A percentile compares a stretch with the other conserved stretches of the same genome.
These are phyloP conservation scores for Xylaria sp. DNA, from an alignment of 2,329 filamentous ascomycete species.

Conservation along the genomic window DNA sequence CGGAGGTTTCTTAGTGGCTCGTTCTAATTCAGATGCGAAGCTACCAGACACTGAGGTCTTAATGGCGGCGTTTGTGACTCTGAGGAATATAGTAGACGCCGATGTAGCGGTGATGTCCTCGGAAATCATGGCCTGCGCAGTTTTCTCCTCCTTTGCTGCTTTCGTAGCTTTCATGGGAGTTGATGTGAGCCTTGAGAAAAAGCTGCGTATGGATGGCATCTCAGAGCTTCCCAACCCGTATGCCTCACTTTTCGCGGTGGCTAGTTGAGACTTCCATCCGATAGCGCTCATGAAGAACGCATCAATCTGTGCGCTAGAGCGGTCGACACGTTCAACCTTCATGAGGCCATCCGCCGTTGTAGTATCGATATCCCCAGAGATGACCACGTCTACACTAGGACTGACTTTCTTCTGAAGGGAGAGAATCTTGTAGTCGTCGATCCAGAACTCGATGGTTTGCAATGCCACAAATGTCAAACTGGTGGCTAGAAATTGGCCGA, in stretches of 20 bases:
- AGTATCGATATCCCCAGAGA: slow-evolving; percentile 75
- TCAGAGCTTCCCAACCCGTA: slow-evolving; percentile 47
- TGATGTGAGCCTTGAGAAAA: slow-evolving; percentile 73
- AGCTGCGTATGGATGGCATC: slow-evolving; percentile 63
- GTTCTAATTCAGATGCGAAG: slow-evolving; percentile 81
- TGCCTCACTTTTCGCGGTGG: slow-evolving; percentile 42
- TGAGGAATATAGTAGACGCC: slow-evolving; percentile 77
- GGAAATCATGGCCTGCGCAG: slow-evolving; percentile 55
- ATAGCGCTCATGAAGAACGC: slow-evolving; percentile 83
- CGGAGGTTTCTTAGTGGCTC: slow-evolving; percentile 94
- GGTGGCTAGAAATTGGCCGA: slow-evolving; percentile 89
- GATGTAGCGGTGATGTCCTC: slow-evolving; percentile 68
- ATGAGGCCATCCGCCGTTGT: slow-evolving; percentile 83
- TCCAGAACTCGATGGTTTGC: slow-evolving; percentile 79
- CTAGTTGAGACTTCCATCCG: slow-evolving; percentile 66
- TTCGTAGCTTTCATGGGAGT: slow-evolving; percentile 48
- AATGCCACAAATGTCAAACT: slow-evolving; percentile 94
- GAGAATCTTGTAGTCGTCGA: slow-evolving; percentile 81
- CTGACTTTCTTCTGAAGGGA: slow-evolving; percentile 79
- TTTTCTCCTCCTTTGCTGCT: slow-evolving; percentile 57
- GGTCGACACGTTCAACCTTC: slow-evolving; percentile 74
- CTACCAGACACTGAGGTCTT: slow-evolving; percentile 66
- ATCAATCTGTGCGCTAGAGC: slow-evolving; percentile 87
- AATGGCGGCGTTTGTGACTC: slow-evolving; percentile 79
- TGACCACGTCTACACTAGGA: slow-evolving; percentile 62